A percentile compares a stretch with the other conserved stretches of the same genome.
phyloP scores from a whole-genome alignment of 257 asterid species.

The Eucommia ulmoides region DNA sequence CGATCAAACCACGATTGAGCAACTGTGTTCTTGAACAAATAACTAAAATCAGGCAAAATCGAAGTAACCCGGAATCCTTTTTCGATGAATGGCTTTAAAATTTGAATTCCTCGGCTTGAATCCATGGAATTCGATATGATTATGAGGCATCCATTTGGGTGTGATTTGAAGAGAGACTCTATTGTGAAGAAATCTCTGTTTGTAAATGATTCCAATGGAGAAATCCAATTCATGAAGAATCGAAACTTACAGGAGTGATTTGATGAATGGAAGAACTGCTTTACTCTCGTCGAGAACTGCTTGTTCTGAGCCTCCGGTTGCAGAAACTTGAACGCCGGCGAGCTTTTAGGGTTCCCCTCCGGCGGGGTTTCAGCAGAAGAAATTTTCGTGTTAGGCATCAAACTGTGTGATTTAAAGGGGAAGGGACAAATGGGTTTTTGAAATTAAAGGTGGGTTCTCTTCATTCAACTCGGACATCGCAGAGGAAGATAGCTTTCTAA shows the following conservation, averaged over 20 bases:
- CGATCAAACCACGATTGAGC: conserved; percentile 58
- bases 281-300: conserved; percentile 45
- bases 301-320: conserved; percentile 12
- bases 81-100: conserved; percentile 41
- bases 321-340: conserved; percentile 19
- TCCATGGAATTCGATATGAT: conserved; percentile 65
- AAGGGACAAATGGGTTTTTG: conserved; percentile 32
- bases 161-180: conserved; percentile 49
- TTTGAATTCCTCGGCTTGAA: conserved; percentile 40
- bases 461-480: conserved; percentile 22
- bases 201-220: conserved; percentile 44
- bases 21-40: conserved; percentile 51
- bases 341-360: conserved; percentile 21
- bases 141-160: conserved; percentile 62
- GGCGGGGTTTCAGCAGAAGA: conserved; percentile 12
- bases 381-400: conserved; percentile 21
- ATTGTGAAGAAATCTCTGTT: conserved; percentile 46
- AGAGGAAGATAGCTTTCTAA: conserved; percentile 16
- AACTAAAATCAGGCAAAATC: conserved; percentile 55
- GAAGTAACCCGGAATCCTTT: conserved; percentile 51
- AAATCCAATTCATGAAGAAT: conserved; percentile 89
- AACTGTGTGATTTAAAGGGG: conserved; percentile 29
- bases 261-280: conserved; percentile 34
- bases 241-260: conserved; percentile 36
- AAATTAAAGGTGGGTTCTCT: conserved; percentile 17